Evolutionary conservation across 2,329 filamentous ascomycete species (phyloP).

Genomic region (Chaetomium strumarium): DNA sequence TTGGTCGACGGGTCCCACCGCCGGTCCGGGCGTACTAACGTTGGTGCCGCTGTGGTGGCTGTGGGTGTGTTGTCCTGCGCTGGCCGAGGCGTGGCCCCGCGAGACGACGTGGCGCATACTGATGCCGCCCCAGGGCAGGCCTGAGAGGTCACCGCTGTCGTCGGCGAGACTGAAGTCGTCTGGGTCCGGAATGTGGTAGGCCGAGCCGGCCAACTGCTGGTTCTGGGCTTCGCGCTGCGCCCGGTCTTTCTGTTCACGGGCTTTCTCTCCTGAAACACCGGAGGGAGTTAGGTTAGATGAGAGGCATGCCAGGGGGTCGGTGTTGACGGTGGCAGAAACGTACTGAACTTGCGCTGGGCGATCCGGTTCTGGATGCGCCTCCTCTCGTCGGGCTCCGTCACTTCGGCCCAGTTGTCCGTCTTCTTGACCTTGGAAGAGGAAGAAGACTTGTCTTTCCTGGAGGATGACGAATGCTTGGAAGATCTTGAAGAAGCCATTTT

Average conservation of each 20-base stretch:
- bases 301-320: neutral
- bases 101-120: slow-evolving; percentile 52
- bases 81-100: slow-evolving; percentile 39
- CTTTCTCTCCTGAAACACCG: slow-evolving; percentile 56
- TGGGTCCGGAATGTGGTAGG: slow-evolving; percentile 56
- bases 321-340: slow-evolving; percentile 28
- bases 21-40: neutral
- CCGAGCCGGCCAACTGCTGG: slow-evolving; percentile 55
- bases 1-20: slow-evolving; percentile 4
- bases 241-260: slow-evolving; percentile 60
- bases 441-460: slow-evolving; percentile 29
- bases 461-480: slow-evolving; percentile 22
- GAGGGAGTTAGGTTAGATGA: slow-evolving; percentile 1
- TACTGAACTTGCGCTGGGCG: slow-evolving; percentile 71
- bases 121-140: slow-evolving; percentile 66
- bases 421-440: slow-evolving; percentile 35
- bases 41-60: slow-evolving; percentile 14
- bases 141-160: slow-evolving; percentile 46
- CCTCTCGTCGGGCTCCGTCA: slow-evolving; percentile 65
- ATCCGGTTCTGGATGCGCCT: slow-evolving; percentile 71
- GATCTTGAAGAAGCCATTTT: slow-evolving; percentile 31
- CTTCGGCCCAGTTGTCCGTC: slow-evolving; percentile 61
- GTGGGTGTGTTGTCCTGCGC: slow-evolving; percentile 10
- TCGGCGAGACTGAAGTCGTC: slow-evolving; percentile 46
- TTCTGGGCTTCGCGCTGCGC: slow-evolving; percentile 59